A percentile compares a stretch with the other conserved stretches of the same genome.
phyloP scores from a whole-genome alignment of 139 green algal species.

The Micractinium conductrix region DNA sequence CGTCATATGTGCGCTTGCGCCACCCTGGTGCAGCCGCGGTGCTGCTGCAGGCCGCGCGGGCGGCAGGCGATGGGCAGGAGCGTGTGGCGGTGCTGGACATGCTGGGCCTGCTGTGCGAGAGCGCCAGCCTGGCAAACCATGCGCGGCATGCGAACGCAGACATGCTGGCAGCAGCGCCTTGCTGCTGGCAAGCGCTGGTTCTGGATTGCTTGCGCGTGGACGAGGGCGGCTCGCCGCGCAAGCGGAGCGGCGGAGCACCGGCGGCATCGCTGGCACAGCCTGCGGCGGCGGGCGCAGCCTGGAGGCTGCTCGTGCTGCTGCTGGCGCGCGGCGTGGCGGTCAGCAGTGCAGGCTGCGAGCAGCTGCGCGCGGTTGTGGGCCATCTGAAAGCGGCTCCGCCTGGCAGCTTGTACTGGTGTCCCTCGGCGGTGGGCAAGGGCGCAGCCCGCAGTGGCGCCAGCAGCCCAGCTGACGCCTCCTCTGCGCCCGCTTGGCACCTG shows the following conservation, averaged over 20 bases:
- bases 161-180: conserved; percentile 22
- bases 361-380: background rate
- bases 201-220: conserved; percentile 39
- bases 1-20: background rate
- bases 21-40: conserved; percentile 24
- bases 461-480: too few species aligned
- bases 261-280: background rate
- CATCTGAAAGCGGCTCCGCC: background rate
- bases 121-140: conserved; percentile 1
- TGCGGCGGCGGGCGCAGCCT: background rate
- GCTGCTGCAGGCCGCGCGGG: conserved; percentile 44
- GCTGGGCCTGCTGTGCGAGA: conserved; percentile 35
- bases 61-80: conserved; percentile 32
- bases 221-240: background rate
- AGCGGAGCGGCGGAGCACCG: background rate
- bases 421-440: too few species aligned
- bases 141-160: conserved; percentile 39
- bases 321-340: background rate
- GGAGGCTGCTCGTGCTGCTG: conserved; percentile 20
- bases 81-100: conserved; percentile 37
- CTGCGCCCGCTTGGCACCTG: conserved; percentile 24
- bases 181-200: conserved; percentile 49
- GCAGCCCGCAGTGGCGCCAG: background rate
- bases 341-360: conserved; percentile 10
- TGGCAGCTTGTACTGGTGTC: background rate